These are phyloP conservation scores for Ogataea polymorpha DNA, from an alignment of 805 yeast species.

Conservation along the genomic window DNA sequence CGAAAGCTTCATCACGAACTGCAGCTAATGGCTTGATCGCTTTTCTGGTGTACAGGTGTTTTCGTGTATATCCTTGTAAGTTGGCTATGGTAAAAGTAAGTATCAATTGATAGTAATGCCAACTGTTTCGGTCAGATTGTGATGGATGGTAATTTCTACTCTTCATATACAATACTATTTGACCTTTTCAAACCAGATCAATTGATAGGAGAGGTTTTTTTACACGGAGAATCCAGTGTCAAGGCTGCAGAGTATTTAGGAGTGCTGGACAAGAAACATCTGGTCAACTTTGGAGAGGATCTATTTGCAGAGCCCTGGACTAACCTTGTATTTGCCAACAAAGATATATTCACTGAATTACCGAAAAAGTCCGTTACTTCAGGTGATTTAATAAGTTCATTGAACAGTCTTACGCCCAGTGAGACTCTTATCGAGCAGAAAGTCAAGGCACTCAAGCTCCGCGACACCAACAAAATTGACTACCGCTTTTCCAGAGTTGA, in stretches of 20 bases:
- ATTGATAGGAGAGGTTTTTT: constrained; percentile 19
- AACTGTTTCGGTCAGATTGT: background rate
- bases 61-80: background rate
- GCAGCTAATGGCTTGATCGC: constrained; percentile 3
- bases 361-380: constrained; percentile 8
- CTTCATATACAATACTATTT: constrained; percentile 26
- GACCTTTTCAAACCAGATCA: constrained; percentile 29
- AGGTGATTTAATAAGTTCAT: constrained; percentile 6
- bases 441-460: constrained; percentile 7
- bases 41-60: constrained; percentile 7
- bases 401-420: constrained; percentile 3
- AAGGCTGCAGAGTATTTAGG: constrained; percentile 19
- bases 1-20: constrained; percentile 17
- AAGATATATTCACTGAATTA: constrained; percentile 20
- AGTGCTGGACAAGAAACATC: constrained; percentile 16
- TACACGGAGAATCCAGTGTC: constrained; percentile 10
- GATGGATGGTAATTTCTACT: constrained; percentile 10
- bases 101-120: constrained; percentile 1
- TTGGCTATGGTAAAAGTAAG: background rate
- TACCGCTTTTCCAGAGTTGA: constrained; percentile 36
- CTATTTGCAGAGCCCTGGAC: constrained; percentile 25
- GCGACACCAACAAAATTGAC: constrained; percentile 21
- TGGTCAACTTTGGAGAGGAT: constrained; percentile 20
- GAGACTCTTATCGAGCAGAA: constrained; percentile 12
- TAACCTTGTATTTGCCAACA: constrained; percentile 15